A percentile compares a stretch with the other conserved stretches of the same genome.
Evolutionary conservation across 495 filamentous ascomycete species (phyloP).

Genomic region (Daldinia grandis): DNA sequence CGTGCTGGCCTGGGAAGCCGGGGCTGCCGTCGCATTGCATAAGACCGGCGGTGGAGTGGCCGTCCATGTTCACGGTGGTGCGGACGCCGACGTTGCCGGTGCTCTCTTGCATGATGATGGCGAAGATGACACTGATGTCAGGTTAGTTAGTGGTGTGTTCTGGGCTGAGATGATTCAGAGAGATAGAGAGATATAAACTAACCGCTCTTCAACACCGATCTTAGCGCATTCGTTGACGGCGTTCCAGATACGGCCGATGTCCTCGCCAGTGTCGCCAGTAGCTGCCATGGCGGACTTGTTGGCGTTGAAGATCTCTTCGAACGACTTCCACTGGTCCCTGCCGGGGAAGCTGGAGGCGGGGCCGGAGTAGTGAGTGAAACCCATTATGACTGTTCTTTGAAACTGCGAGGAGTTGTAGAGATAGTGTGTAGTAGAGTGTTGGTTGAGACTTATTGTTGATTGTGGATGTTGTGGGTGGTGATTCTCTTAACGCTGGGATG

Average conservation of each 20-base stretch:
- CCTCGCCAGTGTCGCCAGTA: conserved; percentile 46
- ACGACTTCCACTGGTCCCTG: conserved; percentile 47
- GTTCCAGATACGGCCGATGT: conserved; percentile 49
- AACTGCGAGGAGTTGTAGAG: neutral
- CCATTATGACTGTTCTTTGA: conserved; percentile 28
- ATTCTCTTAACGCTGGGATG: conserved; percentile 12
- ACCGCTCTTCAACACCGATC: conserved; percentile 53
- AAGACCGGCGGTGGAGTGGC: conserved; percentile 47
- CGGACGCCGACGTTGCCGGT: conserved; percentile 52
- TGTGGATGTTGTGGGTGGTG: conserved; percentile 17
- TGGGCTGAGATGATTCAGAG: neutral
- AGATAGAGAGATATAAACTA: neutral
- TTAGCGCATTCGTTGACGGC: conserved; percentile 46
- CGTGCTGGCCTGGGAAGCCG: conserved; percentile 45
- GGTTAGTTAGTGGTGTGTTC: neutral
- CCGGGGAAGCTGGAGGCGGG: conserved; percentile 48
- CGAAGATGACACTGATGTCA: conserved; percentile 46
- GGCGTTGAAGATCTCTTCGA: conserved; percentile 50
- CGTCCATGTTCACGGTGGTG: conserved; percentile 47
- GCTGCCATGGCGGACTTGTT: conserved; percentile 48
- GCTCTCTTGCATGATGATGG: conserved; percentile 57
- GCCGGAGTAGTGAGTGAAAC: conserved; percentile 46
- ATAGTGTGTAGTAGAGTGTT: conserved; percentile 6
- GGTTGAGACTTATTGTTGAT: conserved; percentile 16
- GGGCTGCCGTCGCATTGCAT: conserved; percentile 50